Percentiles rank a stretch among this genome's conserved stretches.
phyloP scores from a whole-genome alignment of 228 moss, liverwort and hornwort genomes.

The Sphagnum magellanicum region DNA sequence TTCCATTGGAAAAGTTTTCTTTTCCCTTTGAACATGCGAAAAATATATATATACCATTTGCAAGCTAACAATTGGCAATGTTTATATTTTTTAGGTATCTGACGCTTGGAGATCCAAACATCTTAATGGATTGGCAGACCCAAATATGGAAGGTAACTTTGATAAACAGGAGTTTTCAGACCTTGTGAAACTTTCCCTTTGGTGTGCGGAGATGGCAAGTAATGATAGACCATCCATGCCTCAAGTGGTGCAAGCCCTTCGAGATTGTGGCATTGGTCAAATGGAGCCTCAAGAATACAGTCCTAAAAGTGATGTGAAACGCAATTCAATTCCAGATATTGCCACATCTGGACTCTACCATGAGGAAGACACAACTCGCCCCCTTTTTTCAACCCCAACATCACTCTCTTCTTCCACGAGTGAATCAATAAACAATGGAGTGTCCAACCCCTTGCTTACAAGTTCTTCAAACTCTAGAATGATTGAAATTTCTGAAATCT shows the following conservation, averaged over 20 bases:
- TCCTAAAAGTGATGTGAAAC: no score
- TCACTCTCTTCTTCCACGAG: no score
- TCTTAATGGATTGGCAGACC: slow-evolving; percentile 20
- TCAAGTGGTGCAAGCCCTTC: slow-evolving; percentile 30
- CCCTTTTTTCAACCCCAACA: no score
- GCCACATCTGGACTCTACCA: no score
- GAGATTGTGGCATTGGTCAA: slow-evolving; percentile 2
- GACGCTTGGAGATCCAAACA: slow-evolving; percentile 12
- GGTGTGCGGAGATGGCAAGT: slow-evolving; percentile 25
- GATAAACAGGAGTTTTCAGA: slow-evolving; percentile 12
- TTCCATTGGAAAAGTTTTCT: not conserved
- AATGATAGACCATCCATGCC: slow-evolving; percentile 28
- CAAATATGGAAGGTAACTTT: slow-evolving; percentile 17
- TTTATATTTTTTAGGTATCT: slow-evolving; percentile 13
- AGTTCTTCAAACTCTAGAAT: no score
- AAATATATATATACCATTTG: not conserved
- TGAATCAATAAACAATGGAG: no score
- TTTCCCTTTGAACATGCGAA: no score
- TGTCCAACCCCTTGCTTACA: no score
- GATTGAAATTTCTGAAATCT: no score
- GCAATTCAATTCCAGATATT: no score
- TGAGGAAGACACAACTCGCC: no score
- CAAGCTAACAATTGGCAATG: not conserved
- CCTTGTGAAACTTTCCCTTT: slow-evolving; percentile 26
- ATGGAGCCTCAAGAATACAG: no score